These are phyloP conservation scores for Capsicum pubescens DNA, from an alignment of 257 asterid species.

Conservation along the genomic window DNA sequence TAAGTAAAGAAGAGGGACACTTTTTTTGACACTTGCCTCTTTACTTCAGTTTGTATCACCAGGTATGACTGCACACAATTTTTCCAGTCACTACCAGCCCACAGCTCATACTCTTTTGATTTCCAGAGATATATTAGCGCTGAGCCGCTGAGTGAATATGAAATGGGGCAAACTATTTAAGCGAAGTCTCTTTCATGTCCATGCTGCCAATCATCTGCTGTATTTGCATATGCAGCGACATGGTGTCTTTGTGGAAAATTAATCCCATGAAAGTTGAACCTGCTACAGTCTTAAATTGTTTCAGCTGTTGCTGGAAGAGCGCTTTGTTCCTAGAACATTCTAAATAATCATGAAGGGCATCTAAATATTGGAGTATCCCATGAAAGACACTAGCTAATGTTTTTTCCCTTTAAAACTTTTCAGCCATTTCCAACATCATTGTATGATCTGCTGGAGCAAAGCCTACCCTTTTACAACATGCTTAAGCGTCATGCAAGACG, in stretches of 20 bases:
- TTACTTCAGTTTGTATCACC: constrained; percentile 15
- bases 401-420: constrained; percentile 28
- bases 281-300: background rate
- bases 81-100: background rate
- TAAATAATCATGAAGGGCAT: background rate
- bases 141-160: background rate
- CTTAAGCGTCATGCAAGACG: constrained; percentile 55
- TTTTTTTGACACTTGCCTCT: background rate
- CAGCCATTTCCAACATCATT: constrained; percentile 79
- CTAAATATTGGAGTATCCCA: background rate
- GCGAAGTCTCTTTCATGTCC: constrained; percentile 9
- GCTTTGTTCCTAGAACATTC: background rate
- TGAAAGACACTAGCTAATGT: constrained; percentile 17
- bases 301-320: background rate
- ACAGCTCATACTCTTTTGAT: background rate
- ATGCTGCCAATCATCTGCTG: background rate
- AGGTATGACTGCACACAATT: background rate
- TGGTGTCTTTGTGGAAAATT: constrained; percentile 11
- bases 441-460: constrained; percentile 82
- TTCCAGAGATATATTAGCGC: background rate
- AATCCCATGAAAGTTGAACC: constrained; percentile 3
- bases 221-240: background rate
- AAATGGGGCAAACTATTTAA: background rate
- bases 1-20: background rate
- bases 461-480: constrained; percentile 81